Conservation (phyloP, 2,329 filamentous ascomycete species). For the Penicillium sp. region DNA sequence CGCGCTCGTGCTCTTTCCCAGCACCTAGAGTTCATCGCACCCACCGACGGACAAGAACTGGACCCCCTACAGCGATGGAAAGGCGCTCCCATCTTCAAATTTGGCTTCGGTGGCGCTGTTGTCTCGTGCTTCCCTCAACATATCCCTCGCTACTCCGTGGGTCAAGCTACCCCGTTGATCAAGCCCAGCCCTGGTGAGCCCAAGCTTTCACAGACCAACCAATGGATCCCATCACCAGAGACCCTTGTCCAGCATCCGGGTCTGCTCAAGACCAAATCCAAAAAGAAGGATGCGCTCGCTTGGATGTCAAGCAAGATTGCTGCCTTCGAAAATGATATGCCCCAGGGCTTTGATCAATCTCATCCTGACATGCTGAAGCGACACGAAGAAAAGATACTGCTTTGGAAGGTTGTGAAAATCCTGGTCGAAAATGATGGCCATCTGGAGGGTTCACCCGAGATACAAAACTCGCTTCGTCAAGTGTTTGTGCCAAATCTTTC, state of each 20-base stretch:
- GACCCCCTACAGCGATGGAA: slow-evolving; percentile 90
- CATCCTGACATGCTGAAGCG: slow-evolving; percentile 61
- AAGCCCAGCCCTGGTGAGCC: slow-evolving; percentile 81
- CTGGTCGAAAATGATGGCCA: slow-evolving; percentile 85
- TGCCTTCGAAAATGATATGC: slow-evolving; percentile 61
- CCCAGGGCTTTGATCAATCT: slow-evolving; percentile 51
- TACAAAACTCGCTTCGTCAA: slow-evolving; percentile 73
- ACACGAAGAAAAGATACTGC: slow-evolving; percentile 72
- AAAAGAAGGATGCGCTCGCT: slow-evolving; percentile 87
- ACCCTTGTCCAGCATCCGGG: slow-evolving; percentile 82
- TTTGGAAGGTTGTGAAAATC: slow-evolving; percentile 83
- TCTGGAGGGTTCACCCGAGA: slow-evolving; percentile 70
- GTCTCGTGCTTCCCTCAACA: slow-evolving; percentile 87
- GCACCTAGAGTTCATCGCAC: slow-evolving; percentile 58
- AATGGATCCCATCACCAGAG: slow-evolving; percentile 70
- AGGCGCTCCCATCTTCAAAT: slow-evolving; percentile 81
- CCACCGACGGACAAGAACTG: slow-evolving; percentile 57
- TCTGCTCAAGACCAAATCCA: slow-evolving; percentile 82
- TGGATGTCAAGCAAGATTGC: slow-evolving; percentile 83
- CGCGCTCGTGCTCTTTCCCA: slow-evolving; percentile 49
- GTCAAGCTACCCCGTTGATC: slow-evolving; percentile 71
- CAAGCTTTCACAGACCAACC: slow-evolving; percentile 72
- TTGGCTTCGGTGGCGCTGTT: slow-evolving; percentile 82
- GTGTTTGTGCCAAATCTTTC: slow-evolving; percentile 66
- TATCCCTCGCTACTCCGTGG: slow-evolving; percentile 80